Percentiles rank a stretch among this genome's conserved stretches.
Conservation (phyloP, 1,284 basidiomycete genomes). For the Sutorius eximius region DNA sequence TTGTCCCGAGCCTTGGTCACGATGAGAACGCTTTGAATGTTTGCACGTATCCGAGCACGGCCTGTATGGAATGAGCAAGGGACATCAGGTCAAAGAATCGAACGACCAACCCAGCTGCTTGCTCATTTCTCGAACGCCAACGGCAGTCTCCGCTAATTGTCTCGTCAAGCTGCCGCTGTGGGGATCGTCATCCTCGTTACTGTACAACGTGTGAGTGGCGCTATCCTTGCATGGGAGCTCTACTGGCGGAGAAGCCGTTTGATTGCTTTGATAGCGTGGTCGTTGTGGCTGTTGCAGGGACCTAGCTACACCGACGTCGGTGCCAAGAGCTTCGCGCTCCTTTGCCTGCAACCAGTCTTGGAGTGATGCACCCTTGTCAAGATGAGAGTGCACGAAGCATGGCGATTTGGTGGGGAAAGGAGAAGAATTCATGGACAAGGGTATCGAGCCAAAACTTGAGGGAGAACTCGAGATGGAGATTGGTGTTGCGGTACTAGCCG, state of each 20-base stretch:
- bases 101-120: slow-evolving; percentile 85
- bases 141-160: slow-evolving; percentile 95
- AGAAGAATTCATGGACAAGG: slow-evolving; percentile 35
- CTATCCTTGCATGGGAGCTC: slow-evolving; percentile 22
- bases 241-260: slow-evolving; percentile 11
- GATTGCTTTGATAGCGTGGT: slow-evolving; percentile 15
- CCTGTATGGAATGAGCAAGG: slow-evolving; percentile 48
- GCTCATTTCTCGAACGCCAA: slow-evolving; percentile 97
- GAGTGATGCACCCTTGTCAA: slow-evolving; percentile 74
- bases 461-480: slow-evolving; percentile 32
- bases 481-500: slow-evolving; percentile 12
- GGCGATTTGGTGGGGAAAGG: slow-evolving; percentile 56
- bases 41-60: slow-evolving; percentile 87
- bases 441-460: slow-evolving; percentile 31
- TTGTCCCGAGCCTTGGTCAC: slow-evolving; percentile 99
- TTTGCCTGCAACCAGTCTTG: slow-evolving; percentile 66
- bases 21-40: slow-evolving; percentile 92
- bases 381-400: slow-evolving; percentile 85
- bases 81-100: not conserved
- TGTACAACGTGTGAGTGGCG: slow-evolving; percentile 20
- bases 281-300: slow-evolving; percentile 42
- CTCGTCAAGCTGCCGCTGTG: slow-evolving; percentile 79
- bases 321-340: slow-evolving; percentile 39
- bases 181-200: slow-evolving; percentile 64
- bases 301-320: slow-evolving; percentile 48